These are phyloP conservation scores for Exophiala aquamarina DNA, from an alignment of 2,329 filamentous ascomycete genomes.

Conservation along the genomic window DNA sequence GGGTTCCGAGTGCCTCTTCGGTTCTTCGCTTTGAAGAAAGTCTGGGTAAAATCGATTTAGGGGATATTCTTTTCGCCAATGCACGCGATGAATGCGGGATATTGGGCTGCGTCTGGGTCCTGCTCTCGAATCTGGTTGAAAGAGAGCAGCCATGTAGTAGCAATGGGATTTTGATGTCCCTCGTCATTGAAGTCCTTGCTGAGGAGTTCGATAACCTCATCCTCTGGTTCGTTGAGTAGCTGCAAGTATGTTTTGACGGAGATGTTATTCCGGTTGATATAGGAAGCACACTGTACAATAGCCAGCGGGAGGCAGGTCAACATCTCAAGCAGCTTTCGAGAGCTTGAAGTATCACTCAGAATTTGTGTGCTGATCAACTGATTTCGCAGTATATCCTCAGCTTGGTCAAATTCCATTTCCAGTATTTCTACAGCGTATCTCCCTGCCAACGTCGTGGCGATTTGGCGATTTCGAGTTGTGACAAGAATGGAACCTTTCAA, in stretches of 20 bases:
- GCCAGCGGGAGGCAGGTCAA: conserved; percentile 34
- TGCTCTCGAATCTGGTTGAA: conserved; percentile 34
- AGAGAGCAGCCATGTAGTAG: conserved; percentile 39
- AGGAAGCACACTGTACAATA: conserved; percentile 33
- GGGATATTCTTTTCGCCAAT: conserved; percentile 34
- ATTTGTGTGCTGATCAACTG: conserved; percentile 16
- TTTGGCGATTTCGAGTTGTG: conserved; percentile 14
- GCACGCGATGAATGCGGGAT: conserved; percentile 36
- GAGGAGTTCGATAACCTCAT: conserved; percentile 31
- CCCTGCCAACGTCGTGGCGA: not conserved
- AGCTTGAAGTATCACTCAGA: conserved; percentile 16
- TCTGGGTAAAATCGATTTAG: conserved; percentile 31
- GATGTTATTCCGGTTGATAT: conserved; percentile 31
- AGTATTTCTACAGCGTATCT: conserved; percentile 13
- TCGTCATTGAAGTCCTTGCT: conserved; percentile 34
- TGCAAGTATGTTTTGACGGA: conserved; percentile 15
- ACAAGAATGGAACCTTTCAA: conserved; percentile 23
- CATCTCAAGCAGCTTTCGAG: conserved; percentile 20
- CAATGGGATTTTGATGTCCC: conserved; percentile 33
- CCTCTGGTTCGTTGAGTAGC: conserved; percentile 25
- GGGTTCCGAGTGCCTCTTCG: conserved; percentile 31
- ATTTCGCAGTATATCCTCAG: conserved; percentile 18
- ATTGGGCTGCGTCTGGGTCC: conserved; percentile 34
- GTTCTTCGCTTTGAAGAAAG: conserved; percentile 19
- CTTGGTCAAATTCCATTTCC: conserved; percentile 10